phyloP scores from a whole-genome alignment of 2,329 filamentous ascomycete genomes.

The Talaromyces amestolkiae region DNA sequence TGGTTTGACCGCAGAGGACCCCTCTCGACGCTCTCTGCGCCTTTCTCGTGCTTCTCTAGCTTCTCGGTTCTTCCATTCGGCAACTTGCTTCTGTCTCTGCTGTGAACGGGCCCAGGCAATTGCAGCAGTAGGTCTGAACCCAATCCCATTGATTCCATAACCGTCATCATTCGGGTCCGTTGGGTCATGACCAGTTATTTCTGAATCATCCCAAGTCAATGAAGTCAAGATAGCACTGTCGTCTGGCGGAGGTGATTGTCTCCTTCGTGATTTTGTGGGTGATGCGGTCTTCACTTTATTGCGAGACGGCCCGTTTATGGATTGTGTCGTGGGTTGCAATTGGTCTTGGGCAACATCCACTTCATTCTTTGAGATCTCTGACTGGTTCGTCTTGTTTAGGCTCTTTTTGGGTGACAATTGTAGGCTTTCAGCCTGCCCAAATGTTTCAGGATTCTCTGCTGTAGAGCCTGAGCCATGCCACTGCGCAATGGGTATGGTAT shows the following conservation, averaged over 20 bases:
- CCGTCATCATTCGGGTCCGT: constrained; percentile 60
- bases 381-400: neutral
- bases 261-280: constrained; percentile 27
- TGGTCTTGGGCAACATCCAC: neutral
- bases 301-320: constrained; percentile 18
- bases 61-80: constrained; percentile 59
- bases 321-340: neutral
- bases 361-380: neutral
- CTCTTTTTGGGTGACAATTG: neutral
- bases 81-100: constrained; percentile 57
- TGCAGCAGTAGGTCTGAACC: constrained; percentile 60
- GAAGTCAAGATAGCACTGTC: constrained; percentile 23
- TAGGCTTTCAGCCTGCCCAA: constrained; percentile 11
- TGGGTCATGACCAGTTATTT: constrained; percentile 61
- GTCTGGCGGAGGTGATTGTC: constrained; percentile 35
- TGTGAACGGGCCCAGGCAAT: constrained; percentile 57
- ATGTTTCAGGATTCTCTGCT: neutral
- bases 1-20: constrained; percentile 27
- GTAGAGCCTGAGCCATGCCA: neutral
- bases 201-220: constrained; percentile 56
- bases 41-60: constrained; percentile 58
- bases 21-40: constrained; percentile 52
- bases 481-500: constrained; percentile 2
- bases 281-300: constrained; percentile 26
- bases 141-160: constrained; percentile 63